These are phyloP conservation scores for Apiospora phragmitis DNA, from an alignment of 2,329 filamentous ascomycete genomes.

Conservation along the genomic window DNA sequence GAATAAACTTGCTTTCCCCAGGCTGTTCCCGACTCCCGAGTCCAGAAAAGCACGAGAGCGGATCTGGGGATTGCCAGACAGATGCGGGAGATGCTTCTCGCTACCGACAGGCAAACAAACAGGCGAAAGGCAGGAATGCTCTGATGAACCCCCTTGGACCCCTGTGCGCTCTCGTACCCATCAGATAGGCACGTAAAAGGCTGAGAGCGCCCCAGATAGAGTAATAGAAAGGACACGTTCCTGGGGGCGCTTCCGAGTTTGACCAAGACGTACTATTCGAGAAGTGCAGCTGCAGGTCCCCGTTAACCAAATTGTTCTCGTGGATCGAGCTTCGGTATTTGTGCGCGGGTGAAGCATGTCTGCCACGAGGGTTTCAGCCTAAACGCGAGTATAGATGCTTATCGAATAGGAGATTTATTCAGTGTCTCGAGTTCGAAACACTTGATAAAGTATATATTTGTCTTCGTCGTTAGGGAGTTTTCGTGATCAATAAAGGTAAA, in stretches of 20 bases:
- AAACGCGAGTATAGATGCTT: background rate
- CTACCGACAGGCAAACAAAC: background rate
- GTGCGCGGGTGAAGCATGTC: background rate
- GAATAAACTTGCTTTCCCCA: background rate
- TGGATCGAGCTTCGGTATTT: background rate
- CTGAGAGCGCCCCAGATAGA: background rate
- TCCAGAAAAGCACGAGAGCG: conserved; percentile 3
- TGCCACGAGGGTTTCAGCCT: conserved; percentile 7
- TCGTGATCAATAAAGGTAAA: background rate
- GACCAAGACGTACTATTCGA: background rate
- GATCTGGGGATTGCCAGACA: background rate
- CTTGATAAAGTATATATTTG: background rate
- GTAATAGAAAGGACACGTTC: background rate
- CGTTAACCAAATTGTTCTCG: background rate
- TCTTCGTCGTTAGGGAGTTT: background rate
- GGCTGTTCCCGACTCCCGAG: background rate
- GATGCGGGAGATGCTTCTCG: background rate
- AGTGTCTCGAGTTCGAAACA: background rate
- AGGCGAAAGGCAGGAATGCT: background rate
- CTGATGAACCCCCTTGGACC: background rate
- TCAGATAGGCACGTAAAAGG: background rate
- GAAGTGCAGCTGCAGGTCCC: conserved; percentile 4
- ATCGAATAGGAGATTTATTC: background rate
- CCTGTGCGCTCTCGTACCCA: background rate
- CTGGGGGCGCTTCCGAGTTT: background rate